These are phyloP conservation scores for Irpex lacteus DNA, from an alignment of 1,284 basidiomycete genomes.

Conservation along the genomic window DNA sequence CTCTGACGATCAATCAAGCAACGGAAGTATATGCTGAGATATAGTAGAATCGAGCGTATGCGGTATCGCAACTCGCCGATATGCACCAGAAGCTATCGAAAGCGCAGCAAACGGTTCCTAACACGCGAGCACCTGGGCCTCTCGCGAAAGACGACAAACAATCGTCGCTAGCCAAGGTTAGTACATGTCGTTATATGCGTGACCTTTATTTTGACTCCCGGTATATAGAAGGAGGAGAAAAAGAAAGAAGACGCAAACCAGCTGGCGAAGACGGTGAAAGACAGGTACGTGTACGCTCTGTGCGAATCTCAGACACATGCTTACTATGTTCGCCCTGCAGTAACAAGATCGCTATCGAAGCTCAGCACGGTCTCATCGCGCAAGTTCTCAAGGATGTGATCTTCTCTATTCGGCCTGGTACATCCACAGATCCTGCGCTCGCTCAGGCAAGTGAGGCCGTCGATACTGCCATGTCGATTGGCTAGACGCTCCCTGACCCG, in stretches of 20 bases:
- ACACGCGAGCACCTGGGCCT: conserved; percentile 55
- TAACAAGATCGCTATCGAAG: conserved; percentile 82
- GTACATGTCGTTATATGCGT: background rate
- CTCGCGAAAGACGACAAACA: conserved; percentile 42
- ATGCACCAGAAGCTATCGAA: conserved; percentile 84
- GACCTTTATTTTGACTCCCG: conserved; percentile 9
- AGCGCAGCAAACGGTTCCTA: conserved; percentile 51
- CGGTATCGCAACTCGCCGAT: conserved; percentile 85
- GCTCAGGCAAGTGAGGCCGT: conserved; percentile 10
- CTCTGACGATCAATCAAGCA: conserved; percentile 10
- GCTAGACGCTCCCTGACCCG: conserved; percentile 3
- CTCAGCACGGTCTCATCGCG: conserved; percentile 87
- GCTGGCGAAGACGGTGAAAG: conserved; percentile 78
- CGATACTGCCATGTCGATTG: conserved; percentile 19
- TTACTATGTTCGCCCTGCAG: conserved; percentile 36
- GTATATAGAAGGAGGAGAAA: conserved; percentile 57
- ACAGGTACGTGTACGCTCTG: conserved; percentile 55
- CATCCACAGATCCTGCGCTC: background rate
- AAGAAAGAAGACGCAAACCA: conserved; percentile 79
- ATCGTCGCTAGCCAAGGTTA: conserved; percentile 31
- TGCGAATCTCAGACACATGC: background rate
- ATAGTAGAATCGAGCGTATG: conserved; percentile 86
- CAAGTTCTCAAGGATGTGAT: conserved; percentile 88
- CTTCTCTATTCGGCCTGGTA: conserved; percentile 56
- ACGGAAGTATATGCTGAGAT: background rate